Conservation (phyloP, 23 red algal genomes). For the Agarophyton chilense region DNA sequence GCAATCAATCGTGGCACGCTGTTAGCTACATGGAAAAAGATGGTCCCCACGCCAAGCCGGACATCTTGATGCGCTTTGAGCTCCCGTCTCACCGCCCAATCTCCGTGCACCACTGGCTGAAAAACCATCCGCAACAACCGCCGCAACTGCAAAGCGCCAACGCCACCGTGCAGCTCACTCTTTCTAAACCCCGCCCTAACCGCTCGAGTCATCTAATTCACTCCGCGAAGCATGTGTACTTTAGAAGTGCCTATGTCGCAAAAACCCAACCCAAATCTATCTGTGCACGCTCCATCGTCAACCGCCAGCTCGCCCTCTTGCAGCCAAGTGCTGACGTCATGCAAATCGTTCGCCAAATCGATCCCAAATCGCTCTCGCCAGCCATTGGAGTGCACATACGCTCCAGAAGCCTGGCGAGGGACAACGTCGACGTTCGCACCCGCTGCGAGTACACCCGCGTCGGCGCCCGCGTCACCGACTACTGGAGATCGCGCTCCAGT, state of each 20-base stretch:
- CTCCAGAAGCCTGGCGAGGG: slow-evolving; percentile 48
- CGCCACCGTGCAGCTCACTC: neutral
- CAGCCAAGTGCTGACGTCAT: slow-evolving; percentile 9
- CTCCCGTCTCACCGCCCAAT: neutral
- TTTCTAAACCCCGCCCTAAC: neutral
- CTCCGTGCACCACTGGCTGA: neutral
- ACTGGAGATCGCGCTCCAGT: slow-evolving; percentile 34
- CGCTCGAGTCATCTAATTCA: neutral
- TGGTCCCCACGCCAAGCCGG: slow-evolving; percentile 23
- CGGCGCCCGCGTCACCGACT: slow-evolving; percentile 52
- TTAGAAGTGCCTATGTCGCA: slow-evolving; percentile 59
- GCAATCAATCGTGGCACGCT: slow-evolving; percentile 9
- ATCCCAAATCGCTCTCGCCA: neutral
- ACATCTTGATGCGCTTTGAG: slow-evolving; percentile 18
- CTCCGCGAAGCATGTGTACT: slow-evolving; percentile 37
- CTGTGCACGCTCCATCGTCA: neutral
- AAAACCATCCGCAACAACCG: neutral
- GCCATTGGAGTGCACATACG: slow-evolving; percentile 60
- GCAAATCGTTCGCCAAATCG: neutral
- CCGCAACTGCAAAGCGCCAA: neutral
- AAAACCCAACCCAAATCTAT: slow-evolving; percentile 1
- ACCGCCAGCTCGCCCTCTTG: slow-evolving; percentile 11
- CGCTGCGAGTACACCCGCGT: slow-evolving; percentile 50
- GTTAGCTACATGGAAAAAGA: slow-evolving; percentile 82
- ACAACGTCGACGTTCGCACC: slow-evolving; percentile 37